These are phyloP conservation scores for Fusarium neocosmosporiellum DNA, from an alignment of 2,329 filamentous ascomycete genomes.

Conservation along the genomic window DNA sequence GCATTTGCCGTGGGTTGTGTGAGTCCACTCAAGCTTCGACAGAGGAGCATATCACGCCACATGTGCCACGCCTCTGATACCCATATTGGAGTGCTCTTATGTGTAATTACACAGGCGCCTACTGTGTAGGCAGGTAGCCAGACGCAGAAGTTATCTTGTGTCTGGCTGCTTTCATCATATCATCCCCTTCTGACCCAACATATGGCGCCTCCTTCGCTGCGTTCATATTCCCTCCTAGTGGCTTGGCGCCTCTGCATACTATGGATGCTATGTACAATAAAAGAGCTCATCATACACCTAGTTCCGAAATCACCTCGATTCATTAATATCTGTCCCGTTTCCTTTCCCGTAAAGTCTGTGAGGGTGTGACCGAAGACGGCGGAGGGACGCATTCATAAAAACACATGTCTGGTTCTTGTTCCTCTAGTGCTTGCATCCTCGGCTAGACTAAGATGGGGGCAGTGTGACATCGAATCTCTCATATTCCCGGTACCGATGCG, in stretches of 20 bases:
- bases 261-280: background rate
- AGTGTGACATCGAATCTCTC: background rate
- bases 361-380: background rate
- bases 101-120: too few relatives aligned
- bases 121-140: background rate
- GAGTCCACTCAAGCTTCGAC: constrained; percentile 13
- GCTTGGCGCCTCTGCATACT: background rate
- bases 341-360: background rate
- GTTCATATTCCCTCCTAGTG: background rate
- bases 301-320: background rate
- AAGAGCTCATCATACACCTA: constrained; percentile 3
- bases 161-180: background rate
- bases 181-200: background rate
- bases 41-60: constrained; percentile 23
- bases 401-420: background rate
- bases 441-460: constrained; percentile 16
- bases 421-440: constrained; percentile 5
- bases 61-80: constrained; percentile 8
- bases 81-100: background rate
- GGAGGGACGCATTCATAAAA: background rate
- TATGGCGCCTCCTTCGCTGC: background rate
- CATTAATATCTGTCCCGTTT: background rate
- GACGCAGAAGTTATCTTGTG: background rate
- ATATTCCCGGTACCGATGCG: background rate
- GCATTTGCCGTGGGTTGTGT: constrained; percentile 21